These are phyloP conservation scores for Capronia americana DNA, from an alignment of 2,329 filamentous ascomycete genomes.

Conservation along the genomic window DNA sequence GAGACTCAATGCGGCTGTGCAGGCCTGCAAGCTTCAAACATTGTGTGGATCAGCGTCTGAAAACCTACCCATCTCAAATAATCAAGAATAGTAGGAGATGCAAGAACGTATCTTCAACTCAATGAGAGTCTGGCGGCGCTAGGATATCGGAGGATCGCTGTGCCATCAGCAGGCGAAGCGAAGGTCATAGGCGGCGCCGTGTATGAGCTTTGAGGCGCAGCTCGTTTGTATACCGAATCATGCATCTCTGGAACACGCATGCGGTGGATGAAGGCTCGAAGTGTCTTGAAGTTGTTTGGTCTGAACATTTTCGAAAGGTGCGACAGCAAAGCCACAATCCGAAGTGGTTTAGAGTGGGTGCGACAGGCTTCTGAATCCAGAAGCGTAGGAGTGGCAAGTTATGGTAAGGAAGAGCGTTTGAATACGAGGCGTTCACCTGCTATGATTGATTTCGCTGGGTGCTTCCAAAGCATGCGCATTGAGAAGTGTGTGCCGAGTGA, in stretches of 20 bases:
- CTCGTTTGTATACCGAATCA: not conserved
- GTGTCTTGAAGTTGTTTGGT: slow-evolving; percentile 1
- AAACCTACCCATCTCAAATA: not conserved
- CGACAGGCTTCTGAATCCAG: not conserved
- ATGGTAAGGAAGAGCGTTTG: not conserved
- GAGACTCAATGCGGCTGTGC: not conserved
- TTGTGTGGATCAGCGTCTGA: not conserved
- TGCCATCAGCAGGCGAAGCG: not conserved
- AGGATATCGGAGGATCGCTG: not conserved
- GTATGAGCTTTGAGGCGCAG: not conserved
- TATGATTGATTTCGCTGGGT: not conserved
- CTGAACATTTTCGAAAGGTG: not conserved
- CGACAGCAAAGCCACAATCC: slow-evolving; percentile 8
- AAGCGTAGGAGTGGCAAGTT: not conserved
- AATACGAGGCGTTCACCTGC: not conserved
- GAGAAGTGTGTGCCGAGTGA: not conserved
- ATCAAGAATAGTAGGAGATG: not conserved
- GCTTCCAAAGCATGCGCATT: not conserved
- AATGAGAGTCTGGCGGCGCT: not conserved
- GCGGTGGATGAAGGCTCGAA: not conserved
- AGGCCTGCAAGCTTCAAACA: not conserved
- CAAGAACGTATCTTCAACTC: not conserved
- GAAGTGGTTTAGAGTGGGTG: not conserved
- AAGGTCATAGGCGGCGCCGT: not conserved
- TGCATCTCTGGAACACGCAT: not conserved